These are phyloP conservation scores for Ustilago bromivora DNA, from an alignment of 1,284 basidiomycete genomes.

Conservation along the genomic window DNA sequence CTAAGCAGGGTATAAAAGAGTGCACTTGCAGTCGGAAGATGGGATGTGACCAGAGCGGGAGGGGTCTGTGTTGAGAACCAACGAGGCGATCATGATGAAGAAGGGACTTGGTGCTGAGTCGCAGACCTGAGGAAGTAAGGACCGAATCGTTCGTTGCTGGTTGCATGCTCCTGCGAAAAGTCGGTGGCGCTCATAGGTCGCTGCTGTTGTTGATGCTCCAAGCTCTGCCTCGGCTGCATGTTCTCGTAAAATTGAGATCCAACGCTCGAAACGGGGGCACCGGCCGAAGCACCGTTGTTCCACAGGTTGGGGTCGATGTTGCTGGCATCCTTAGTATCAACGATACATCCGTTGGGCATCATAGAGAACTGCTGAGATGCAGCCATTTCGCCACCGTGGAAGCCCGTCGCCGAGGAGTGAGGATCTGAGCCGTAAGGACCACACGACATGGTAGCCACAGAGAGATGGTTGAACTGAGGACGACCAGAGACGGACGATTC, in stretches of 20 bases:
- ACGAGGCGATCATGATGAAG: constrained; percentile 3
- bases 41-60: background rate
- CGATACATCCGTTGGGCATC: constrained; percentile 16
- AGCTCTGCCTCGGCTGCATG: constrained; percentile 14
- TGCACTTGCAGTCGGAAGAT: background rate
- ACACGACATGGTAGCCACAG: constrained; percentile 28
- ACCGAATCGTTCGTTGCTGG: constrained; percentile 13
- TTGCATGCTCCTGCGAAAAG: constrained; percentile 15
- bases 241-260: constrained; percentile 31
- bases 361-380: constrained; percentile 12
- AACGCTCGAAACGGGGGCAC: constrained; percentile 10
- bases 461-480: constrained; percentile 29
- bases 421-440: constrained; percentile 13
- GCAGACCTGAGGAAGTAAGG: constrained; percentile 17
- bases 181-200: background rate
- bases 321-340: constrained; percentile 12
- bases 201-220: constrained; percentile 5
- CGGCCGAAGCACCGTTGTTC: constrained; percentile 17
- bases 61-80: background rate
- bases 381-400: constrained; percentile 14
- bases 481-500: constrained; percentile 10
- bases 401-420: constrained; percentile 3
- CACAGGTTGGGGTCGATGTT: constrained; percentile 31
- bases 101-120: constrained; percentile 18
- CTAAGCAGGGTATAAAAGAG: background rate